phyloP scores from a whole-genome alignment of 106 monocot genomes.

The Amphibolis antarctica region DNA sequence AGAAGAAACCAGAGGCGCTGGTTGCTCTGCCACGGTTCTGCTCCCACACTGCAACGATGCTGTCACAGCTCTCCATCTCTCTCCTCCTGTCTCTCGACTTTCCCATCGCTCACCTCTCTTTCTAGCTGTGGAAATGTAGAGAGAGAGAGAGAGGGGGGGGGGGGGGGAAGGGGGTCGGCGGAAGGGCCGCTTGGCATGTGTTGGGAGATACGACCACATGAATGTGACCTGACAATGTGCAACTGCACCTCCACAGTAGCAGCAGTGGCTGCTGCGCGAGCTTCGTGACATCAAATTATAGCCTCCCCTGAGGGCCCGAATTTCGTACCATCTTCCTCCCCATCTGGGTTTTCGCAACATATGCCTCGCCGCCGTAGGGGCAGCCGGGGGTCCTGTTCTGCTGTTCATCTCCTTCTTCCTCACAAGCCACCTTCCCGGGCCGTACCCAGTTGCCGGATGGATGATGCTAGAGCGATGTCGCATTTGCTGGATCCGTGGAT shows the following conservation, averaged over 20 bases:
- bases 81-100: neutral
- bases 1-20: no score
- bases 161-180: no score
- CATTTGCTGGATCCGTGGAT: neutral
- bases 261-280: neutral
- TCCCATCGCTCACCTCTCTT: neutral
- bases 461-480: neutral
- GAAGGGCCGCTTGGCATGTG: neutral
- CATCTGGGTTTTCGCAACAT: neutral
- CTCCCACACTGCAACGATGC: neutral
- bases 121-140: neutral
- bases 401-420: neutral
- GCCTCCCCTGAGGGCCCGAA: neutral
- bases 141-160: neutral
- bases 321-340: neutral
- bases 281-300: constrained; percentile 3
- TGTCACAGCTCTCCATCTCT: neutral
- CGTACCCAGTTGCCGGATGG: neutral
- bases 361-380: neutral
- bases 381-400: no score
- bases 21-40: neutral
- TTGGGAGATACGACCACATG: constrained; percentile 2
- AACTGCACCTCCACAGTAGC: neutral
- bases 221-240: constrained; percentile 9
- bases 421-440: neutral